Conservation (phyloP, 2,329 filamentous ascomycete genomes). For the Colletotrichum tofieldiae region DNA sequence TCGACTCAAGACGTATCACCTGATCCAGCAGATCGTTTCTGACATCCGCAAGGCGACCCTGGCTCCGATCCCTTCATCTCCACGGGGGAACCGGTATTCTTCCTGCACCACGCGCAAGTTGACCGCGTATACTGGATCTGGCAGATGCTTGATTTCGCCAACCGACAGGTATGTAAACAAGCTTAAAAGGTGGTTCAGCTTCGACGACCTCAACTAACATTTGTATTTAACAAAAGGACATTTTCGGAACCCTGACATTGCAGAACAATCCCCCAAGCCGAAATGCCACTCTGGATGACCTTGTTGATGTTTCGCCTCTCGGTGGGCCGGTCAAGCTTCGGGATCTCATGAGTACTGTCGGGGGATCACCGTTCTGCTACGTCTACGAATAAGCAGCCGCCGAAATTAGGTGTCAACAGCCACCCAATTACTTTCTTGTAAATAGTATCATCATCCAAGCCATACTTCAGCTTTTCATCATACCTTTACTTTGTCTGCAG, state of each 20-base stretch:
- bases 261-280: constrained; percentile 58
- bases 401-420: background rate
- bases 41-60: constrained; percentile 54
- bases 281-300: constrained; percentile 60
- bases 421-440: background rate
- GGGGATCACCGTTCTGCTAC: constrained; percentile 60
- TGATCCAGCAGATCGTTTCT: background rate
- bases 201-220: background rate
- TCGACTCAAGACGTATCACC: background rate
- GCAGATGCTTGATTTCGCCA: constrained; percentile 61
- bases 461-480: background rate
- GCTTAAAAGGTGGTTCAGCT: too few species aligned
- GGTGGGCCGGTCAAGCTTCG: constrained; percentile 53
- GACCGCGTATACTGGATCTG: constrained; percentile 64
- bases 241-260: constrained; percentile 60
- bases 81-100: constrained; percentile 62
- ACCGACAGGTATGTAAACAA: constrained; percentile 49
- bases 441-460: background rate
- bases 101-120: constrained; percentile 61
- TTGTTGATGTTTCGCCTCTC: constrained; percentile 52
- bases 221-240: constrained; percentile 32
- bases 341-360: constrained; percentile 58
- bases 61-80: constrained; percentile 61
- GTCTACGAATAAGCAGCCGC: constrained; percentile 51
- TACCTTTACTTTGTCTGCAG: background rate